Evolutionary conservation across 2,329 filamentous ascomycete species (phyloP), one percentile per base, ranked within the genome.

Genomic region (Cytospora paraplurivora): DNA sequence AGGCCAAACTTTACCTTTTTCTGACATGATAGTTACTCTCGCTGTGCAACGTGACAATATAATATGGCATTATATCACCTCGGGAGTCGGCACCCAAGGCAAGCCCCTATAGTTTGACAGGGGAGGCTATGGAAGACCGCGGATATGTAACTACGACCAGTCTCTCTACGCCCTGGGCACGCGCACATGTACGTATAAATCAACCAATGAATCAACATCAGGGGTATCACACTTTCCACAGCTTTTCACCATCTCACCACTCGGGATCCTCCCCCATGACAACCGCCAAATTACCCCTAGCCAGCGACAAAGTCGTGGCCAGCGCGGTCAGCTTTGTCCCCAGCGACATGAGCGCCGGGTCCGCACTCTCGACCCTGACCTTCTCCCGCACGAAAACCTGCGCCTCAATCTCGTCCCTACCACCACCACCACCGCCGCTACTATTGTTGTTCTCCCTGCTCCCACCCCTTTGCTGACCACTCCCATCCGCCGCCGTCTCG

Each of bases 341-440:
- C 38, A 95, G 81, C 41, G 91, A 89, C 74, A 97, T 88, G 68
- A 97, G 74, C 69, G 88, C 93, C 1, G 94, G 94, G 74, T 98
- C 93, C 62, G 93, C 91, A 71, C 87, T 94, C 75, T 97, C 93
- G 1, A 97, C 89, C 49, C 90, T 84, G 5, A 97, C 85, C 78
- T 97, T 97, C 74, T 97, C 94, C 69, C 89, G 87, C 53, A 98
- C 94, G 67, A 87, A 89, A 3, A 97, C 93, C 66, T 95, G 87
- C 3, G 87, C 82, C 5, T 85, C 84, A 15, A 78, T 79, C n/a
- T 68, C 60, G 5, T 33, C 17, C 38, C 37, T 63, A 7, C 54
- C 37, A 3, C 32, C n/a, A 3, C 32, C 56, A 12, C 33, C 56
- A 8, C 59, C 52, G 2, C 47, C 27, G 7, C 33, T 59, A 17